These are phyloP conservation scores for Heracleum sosnowskyi DNA, from an alignment of 129 eudicot species.

Conservation along the genomic window DNA sequence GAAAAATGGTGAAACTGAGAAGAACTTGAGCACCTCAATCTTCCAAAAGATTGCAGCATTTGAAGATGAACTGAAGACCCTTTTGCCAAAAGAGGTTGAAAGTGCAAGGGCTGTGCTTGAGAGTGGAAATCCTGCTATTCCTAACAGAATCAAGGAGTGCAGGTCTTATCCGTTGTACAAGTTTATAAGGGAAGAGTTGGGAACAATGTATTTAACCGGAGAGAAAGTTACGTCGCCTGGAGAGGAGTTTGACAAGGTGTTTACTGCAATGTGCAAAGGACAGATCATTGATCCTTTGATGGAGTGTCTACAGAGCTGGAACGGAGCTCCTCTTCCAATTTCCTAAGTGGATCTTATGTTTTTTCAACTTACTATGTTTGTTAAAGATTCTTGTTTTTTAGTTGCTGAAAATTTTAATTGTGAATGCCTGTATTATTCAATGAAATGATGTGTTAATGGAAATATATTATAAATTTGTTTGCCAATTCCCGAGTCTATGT, in stretches of 20 bases:
- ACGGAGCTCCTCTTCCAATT: conserved; percentile 71
- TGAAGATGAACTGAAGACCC: conserved; percentile 46
- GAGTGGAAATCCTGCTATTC: conserved; percentile 38
- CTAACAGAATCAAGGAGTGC: conserved; percentile 57
- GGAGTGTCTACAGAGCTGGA: conserved; percentile 58
- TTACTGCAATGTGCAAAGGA: conserved; percentile 56
- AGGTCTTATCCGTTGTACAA: conserved; percentile 59
- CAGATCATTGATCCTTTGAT: conserved; percentile 61
- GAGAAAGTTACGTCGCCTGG: conserved; percentile 61
- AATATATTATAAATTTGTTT: background rate
- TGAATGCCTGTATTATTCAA: background rate
- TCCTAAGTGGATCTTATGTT: background rate
- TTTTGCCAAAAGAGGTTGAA: conserved; percentile 63
- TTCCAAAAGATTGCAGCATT: conserved; percentile 61
- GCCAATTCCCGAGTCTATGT: background rate
- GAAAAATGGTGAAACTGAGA: conserved; percentile 42
- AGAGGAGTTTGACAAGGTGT: conserved; percentile 72
- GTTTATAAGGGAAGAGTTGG: conserved; percentile 56
- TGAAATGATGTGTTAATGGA: background rate
- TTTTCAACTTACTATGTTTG: too few species aligned
- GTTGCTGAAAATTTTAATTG: background rate
- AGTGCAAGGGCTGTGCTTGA: conserved; percentile 35
- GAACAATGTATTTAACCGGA: conserved; percentile 43
- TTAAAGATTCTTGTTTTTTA: background rate
- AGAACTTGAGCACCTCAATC: conserved; percentile 39